phyloP scores from a whole-genome alignment of 2,329 filamentous ascomycete genomes.

The Cadophora luteo-olivacea region DNA sequence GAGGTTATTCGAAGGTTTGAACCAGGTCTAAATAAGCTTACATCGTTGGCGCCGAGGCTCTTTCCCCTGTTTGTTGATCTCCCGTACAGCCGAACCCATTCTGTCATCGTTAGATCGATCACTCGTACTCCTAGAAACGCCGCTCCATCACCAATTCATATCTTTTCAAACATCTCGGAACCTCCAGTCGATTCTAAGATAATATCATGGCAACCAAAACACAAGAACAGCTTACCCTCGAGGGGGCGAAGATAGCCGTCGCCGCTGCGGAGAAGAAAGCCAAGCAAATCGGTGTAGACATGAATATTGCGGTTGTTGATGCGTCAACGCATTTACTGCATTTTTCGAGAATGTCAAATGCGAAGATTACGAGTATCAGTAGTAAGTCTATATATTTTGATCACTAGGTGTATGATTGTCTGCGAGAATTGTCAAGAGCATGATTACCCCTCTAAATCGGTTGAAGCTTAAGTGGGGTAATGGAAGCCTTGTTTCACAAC shows the following conservation, averaged over 20 bases:
- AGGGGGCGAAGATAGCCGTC: slow-evolving; percentile 39
- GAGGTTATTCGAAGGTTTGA: not conserved
- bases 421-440: not conserved
- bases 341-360: slow-evolving; percentile 39
- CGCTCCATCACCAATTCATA: not conserved
- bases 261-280: slow-evolving; percentile 38
- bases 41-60: slow-evolving; percentile 6
- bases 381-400: slow-evolving; percentile 24
- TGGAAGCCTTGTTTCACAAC: not conserved
- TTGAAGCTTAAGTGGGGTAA: slow-evolving; percentile 15
- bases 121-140: not conserved
- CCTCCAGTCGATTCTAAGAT: not conserved
- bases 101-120: not conserved
- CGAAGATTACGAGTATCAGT: slow-evolving; percentile 39
- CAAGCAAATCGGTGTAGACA: slow-evolving; percentile 35
- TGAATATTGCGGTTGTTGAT: slow-evolving; percentile 43
- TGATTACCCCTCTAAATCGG: not conserved
- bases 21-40: not conserved
- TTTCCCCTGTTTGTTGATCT: not conserved
- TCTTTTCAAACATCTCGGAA: not conserved
- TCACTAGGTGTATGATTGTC: not conserved
- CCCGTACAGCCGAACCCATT: slow-evolving; percentile 15
- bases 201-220: slow-evolving; percentile 30
- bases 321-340: slow-evolving; percentile 39
- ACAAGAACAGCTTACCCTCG: slow-evolving; percentile 38